Base-by-base conservation (phyloP, 1,284 basidiomycete genomes). In the Rhodofomes roseus region DNA sequence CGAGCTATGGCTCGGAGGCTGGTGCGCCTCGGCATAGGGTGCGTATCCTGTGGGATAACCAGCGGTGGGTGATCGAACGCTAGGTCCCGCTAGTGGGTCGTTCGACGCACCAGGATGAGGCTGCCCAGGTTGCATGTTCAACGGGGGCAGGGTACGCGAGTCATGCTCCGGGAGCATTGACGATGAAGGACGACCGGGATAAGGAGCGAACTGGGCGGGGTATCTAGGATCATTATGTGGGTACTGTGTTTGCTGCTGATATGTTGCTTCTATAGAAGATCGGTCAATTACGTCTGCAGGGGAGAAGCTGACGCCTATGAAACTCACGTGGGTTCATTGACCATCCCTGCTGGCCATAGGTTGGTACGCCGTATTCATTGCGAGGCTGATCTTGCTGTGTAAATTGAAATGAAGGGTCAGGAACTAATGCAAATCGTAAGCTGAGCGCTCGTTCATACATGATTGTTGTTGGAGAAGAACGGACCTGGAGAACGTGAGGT, bases 401-500 rank as follows among this genome's bases (percentile, higher is more conserved):
- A 74, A 82, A 86, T 66, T 82, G 76, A 71, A 83, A 83, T 70
- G 77, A 61, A 59, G 63, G 67, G 61, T 70, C 68, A 66, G 71
- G 70, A 60, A 67, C 70, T 72, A 66, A 64, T 65, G 58, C 61
- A 65, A 59, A 59, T 61, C 62, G 58, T 58, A 65, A 65, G 55
- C 66, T 66, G 67, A 68, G 55, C 55, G 67, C 62, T 66, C 63
- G 64, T 65, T 65, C 62, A 68, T 68, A 67, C 65, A 66, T 57
- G 65, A 56, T 66, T 63, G 65, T 62, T 63, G 57, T 59, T 62
- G 64, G 63, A 81, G 76, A 76, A 76, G 76, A 79, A 89, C 89
- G 82, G 83, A 90, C 89, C 89, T 90, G 89, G 82, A 86, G 86
- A 87, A 84, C 81, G 84, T 88, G 85, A 89, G 82, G 83, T 85